Evolutionary conservation across 495 filamentous ascomycete species (phyloP).

Genomic region (Aspergillus taichungensis): DNA sequence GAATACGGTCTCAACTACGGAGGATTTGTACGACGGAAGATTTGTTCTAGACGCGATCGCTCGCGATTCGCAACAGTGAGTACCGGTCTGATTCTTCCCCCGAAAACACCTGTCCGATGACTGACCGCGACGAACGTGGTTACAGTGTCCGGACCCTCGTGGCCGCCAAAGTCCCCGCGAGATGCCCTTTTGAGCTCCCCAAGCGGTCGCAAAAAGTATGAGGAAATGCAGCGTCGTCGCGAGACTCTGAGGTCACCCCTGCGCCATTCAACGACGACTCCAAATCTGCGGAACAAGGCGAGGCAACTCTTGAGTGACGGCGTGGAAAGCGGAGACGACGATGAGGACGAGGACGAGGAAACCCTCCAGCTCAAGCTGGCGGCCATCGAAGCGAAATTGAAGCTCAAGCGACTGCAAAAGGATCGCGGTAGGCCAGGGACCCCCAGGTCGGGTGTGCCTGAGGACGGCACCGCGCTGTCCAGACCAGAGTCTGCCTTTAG

Average conservation of each 20-base stretch:
- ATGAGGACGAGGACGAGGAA: constrained; percentile 84
- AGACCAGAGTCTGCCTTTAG: constrained; percentile 20
- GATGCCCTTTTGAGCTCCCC: constrained; percentile 78
- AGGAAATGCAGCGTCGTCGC: constrained; percentile 51
- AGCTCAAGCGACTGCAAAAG: constrained; percentile 77
- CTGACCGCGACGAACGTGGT: neutral
- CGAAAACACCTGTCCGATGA: neutral
- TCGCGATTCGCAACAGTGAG: constrained; percentile 19
- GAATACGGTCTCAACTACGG: neutral
- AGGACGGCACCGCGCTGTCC: constrained; percentile 12
- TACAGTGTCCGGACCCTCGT: constrained; percentile 43
- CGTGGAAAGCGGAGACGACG: constrained; percentile 31
- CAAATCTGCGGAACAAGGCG: constrained; percentile 29
- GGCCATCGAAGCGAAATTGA: constrained; percentile 78
- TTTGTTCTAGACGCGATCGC: neutral
- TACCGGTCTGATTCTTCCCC: neutral
- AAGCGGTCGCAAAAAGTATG: constrained; percentile 60
- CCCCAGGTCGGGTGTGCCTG: constrained; percentile 14
- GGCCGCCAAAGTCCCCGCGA: constrained; percentile 83
- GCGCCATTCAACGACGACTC: constrained; percentile 38
- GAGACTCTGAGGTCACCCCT: constrained; percentile 60
- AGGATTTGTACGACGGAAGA: too few relatives aligned
- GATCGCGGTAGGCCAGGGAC: constrained; percentile 30
- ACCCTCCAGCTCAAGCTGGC: constrained; percentile 72
- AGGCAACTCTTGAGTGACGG: constrained; percentile 26